Conservation (phyloP, 768 basidiomycete genomes). For the Leucosporidium yakuticum region DNA sequence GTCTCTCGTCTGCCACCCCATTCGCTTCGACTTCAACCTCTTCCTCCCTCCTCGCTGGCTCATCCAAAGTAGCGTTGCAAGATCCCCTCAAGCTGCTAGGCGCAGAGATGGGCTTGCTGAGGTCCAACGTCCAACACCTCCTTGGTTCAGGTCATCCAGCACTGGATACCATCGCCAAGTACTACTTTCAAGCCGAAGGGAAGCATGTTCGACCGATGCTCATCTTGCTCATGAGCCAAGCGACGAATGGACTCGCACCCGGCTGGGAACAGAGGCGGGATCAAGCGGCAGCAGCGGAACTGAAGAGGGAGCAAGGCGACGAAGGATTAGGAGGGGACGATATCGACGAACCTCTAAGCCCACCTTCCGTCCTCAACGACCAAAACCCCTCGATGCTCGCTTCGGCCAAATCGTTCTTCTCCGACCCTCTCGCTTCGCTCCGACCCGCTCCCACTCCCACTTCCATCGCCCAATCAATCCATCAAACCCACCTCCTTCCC, state of each 20-base stretch:
- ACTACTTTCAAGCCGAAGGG: slow-evolving; percentile 80
- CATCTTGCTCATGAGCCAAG: slow-evolving; percentile 81
- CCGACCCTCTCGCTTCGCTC: slow-evolving; percentile 47
- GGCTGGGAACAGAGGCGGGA: slow-evolving; percentile 48
- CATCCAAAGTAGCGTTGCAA: slow-evolving; percentile 25
- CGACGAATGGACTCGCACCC: slow-evolving; percentile 80
- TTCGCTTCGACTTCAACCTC: not conserved
- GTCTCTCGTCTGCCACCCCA: not conserved
- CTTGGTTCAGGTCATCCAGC: slow-evolving; percentile 84
- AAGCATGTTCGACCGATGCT: slow-evolving; percentile 86
- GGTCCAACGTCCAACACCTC: slow-evolving; percentile 64
- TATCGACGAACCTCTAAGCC: slow-evolving; percentile 72
- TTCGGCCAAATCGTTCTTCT: slow-evolving; percentile 62
- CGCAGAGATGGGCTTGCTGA: slow-evolving; percentile 65
- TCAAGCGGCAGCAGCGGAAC: slow-evolving; percentile 56
- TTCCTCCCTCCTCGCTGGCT: not conserved
- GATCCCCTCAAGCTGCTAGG: slow-evolving; percentile 69
- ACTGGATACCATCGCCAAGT: slow-evolving; percentile 78
- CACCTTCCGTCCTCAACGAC: slow-evolving; percentile 77
- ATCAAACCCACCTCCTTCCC: slow-evolving; percentile 54
- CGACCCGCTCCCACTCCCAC: slow-evolving; percentile 43
- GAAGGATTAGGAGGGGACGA: slow-evolving; percentile 52
- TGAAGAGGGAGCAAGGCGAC: slow-evolving; percentile 35
- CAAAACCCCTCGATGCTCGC: slow-evolving; percentile 84
- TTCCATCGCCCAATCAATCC: not conserved